phyloP scores from a whole-genome alignment of 139 green algal genomes.

The Closterium sp. region DNA sequence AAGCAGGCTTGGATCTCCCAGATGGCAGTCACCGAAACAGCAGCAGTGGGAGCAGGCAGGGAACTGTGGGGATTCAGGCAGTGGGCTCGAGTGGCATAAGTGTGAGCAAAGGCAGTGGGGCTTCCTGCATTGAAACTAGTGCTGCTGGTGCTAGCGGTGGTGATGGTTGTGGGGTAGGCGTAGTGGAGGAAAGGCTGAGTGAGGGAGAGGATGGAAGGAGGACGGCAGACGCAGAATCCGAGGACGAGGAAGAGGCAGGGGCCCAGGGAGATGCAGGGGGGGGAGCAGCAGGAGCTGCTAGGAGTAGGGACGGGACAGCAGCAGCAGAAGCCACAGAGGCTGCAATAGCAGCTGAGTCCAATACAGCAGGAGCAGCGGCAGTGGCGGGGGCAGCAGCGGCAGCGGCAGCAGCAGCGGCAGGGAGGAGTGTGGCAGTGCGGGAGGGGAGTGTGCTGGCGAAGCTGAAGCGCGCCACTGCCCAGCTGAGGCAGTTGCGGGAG shows the following conservation, averaged over 20 bases:
- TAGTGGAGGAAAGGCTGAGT: background rate
- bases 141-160: background rate
- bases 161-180: background rate
- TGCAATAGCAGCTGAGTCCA: too few species aligned
- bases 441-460: background rate
- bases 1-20: background rate
- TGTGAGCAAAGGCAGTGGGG: too few species aligned
- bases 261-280: too few species aligned
- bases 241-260: background rate
- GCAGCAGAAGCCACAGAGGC: background rate
- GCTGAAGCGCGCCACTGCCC: background rate
- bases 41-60: background rate
- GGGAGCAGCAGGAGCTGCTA: too few species aligned
- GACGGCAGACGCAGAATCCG: background rate
- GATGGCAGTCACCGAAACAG: background rate
- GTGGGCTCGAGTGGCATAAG: too few species aligned
- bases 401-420: background rate
- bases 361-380: too few species aligned
- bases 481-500: background rate
- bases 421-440: background rate
- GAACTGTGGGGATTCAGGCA: background rate
- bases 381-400: background rate
- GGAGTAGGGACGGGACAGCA: too few species aligned
- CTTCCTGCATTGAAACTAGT: background rate
- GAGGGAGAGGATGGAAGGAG: background rate